Evolutionary conservation across 2,329 filamentous ascomycete species (phyloP), one percentile per base, ranked within the genome.

Genomic region (Colletotrichum trifolii): DNA sequence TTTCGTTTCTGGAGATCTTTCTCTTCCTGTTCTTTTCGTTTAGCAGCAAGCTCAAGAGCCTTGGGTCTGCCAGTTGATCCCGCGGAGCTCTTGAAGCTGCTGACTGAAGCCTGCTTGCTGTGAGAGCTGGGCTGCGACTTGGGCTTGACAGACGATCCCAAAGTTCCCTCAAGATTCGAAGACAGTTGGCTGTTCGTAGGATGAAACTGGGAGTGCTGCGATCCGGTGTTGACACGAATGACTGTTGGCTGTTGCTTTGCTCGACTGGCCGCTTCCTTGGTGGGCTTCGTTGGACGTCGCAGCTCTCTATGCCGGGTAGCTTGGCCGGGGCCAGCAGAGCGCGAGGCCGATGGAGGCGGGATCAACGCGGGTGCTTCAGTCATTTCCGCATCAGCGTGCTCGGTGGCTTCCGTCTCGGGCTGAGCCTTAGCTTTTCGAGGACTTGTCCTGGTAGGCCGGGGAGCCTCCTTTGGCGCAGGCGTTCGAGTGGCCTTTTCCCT

Each of bases 21-120:
- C 73, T 96, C 93, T 71, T 97, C 94, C 74, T 89, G 90, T 75
- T 97, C 93, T 74, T 91, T 95, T 77, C 94, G 94, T 73, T 89
- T 90, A 43, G 92, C 91, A 2, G 91, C 92, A 52, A 91, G 83
- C 58, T 94, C 88, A 25, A 94, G 81, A 2, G 91, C 90, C 74
- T 91, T 92, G 0, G 89, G 86, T 55, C 89, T 88, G 2, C 85
- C 82, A n/a, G 82, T 83, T 38, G 89, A 85, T n/a, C 88, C 87
- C 7, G 82, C 81, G 7, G 87, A 88, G 71, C 83, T 86, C 75
- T 91, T 92, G 57, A 94, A 81, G 72, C 85, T 92, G 58, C 85
- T 81, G 8, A 80, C 72, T 1, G 86, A 86, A 11, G 55, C 46
- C 4, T 78, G 71, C 69, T 87, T 89, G 0, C 81, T 81, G 55